phyloP scores from a whole-genome alignment of 768 basidiomycete species.

The Suillus bovinus region DNA sequence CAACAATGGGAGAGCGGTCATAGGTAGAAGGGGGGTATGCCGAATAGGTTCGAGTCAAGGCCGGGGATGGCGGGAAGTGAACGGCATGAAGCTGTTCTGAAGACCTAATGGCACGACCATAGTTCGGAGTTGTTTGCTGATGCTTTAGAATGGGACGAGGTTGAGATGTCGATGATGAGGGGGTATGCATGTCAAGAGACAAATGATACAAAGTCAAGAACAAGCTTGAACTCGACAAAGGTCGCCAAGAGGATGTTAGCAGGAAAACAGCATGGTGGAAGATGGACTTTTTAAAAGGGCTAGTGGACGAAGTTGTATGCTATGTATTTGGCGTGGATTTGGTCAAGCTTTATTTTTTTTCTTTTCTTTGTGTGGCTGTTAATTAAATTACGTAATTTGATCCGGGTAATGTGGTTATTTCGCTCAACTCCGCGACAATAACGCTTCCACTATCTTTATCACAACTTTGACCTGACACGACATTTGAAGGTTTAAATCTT shows the following conservation, averaged over 20 bases:
- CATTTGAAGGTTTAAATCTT: not conserved
- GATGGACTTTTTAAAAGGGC: slow-evolving; percentile 5
- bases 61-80: slow-evolving; percentile 46
- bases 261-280: slow-evolving; percentile 12
- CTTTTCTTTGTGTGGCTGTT: slow-evolving; percentile 6
- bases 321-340: slow-evolving; percentile 16
- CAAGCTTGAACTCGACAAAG: slow-evolving; percentile 1
- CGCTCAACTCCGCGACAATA: not conserved
- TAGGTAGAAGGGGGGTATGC: slow-evolving; percentile 52
- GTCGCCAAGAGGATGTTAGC: slow-evolving; percentile 15
- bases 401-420: slow-evolving; percentile 8
- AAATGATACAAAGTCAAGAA: not conserved
- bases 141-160: slow-evolving; percentile 66
- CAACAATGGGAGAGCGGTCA: slow-evolving; percentile 80
- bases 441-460: not conserved
- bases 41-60: slow-evolving; percentile 38
- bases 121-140: slow-evolving; percentile 26
- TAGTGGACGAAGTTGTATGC: slow-evolving; percentile 15
- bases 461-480: not conserved
- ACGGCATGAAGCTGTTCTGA: slow-evolving; percentile 41
- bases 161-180: slow-evolving; percentile 6
- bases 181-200: slow-evolving; percentile 13
- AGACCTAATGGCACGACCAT: slow-evolving; percentile 19
- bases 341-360: slow-evolving; percentile 13
- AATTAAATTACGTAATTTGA: slow-evolving; percentile 12